Evolutionary conservation across 148 eudicot species (phyloP), one percentile per base, ranked within the genome.

Genomic region (Euryodendron excelsum): DNA sequence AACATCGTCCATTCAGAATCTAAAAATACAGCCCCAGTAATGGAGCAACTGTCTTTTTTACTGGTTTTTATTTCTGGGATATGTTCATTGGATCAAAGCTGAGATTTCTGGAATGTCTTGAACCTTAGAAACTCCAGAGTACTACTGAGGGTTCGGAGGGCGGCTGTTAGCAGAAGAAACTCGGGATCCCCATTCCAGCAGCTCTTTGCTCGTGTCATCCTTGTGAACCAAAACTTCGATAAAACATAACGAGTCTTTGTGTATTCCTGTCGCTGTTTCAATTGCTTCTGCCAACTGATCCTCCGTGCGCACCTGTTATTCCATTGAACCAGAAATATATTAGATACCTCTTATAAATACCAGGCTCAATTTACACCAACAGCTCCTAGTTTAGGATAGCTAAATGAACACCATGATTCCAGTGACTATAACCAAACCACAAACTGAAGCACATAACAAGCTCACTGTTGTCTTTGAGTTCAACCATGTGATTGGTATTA

Each of bases 151-250:
- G 72, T 93, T 93, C 5, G 94, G 97, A 78, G 93, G 85, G 30
- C 92, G 88, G 58, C 93, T 82, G 76, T 93, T 93, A 23, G 97
- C 97, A 79, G 92, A 86, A 76, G 87, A 72, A 78, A 91, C 94
- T 30, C 97, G 94, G 33, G 94, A 93, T 5, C 97, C 94, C 94
- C 97, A 93, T 77, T 93, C 91, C 56, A 91, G 88, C 64, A 91
- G 81, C 77, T 91, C 96, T 84, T 87, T 91, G 82, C 93, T 91
- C 17, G 94, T 93, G 69, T 93, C 93, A 23, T 93, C 94, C 71
- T 88, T 93, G 85, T 93, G 97, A 78, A 86, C 89, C 3, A 93
- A 39, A 14, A 89, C 89, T 87, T 91, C 97, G 3, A 93, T 93
- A 72, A 93, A 93, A 80, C 97, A 93, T 56, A 91, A 77, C 0